phyloP scores from a whole-genome alignment of 140 eudicot species.

The Anethum foeniculum region DNA sequence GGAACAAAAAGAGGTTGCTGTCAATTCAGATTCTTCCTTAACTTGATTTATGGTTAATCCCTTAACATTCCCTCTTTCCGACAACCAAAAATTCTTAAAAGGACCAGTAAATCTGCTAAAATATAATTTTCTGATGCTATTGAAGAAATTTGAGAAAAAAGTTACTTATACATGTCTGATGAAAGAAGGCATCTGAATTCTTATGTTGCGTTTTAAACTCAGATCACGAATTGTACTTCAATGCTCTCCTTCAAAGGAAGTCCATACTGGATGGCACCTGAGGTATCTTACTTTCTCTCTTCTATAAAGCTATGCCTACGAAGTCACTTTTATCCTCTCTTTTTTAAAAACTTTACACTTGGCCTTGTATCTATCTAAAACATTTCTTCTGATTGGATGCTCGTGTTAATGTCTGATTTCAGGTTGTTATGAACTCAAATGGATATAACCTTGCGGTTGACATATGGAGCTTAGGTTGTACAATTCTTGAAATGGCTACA shows the following conservation, averaged over 20 bases:
- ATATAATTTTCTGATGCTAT: neutral
- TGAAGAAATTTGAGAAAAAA: neutral
- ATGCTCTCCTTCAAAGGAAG: conserved; percentile 99
- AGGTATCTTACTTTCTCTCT: conserved; percentile 42
- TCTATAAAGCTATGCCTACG: neutral
- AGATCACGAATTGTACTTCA: conserved; percentile 65
- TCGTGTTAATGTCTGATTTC: conserved; percentile 14
- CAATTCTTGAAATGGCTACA: conserved; percentile 94
- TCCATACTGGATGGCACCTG: conserved; percentile 99
- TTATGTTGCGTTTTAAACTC: conserved; percentile 17
- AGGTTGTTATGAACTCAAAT: conserved; percentile 92
- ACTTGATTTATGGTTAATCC: neutral
- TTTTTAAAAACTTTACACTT: neutral
- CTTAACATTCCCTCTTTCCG: neutral
- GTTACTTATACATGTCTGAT: neutral
- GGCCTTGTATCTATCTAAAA: neutral
- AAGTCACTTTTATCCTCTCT: neutral
- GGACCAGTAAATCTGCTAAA: neutral
- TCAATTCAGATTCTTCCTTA: neutral
- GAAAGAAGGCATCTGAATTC: conserved; percentile 11
- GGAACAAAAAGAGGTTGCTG: neutral
- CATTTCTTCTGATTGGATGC: neutral
- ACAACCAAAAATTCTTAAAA: neutral
- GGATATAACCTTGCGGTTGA: conserved; percentile 91
- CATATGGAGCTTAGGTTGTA: conserved; percentile 98